Conservation (phyloP, 2,329 filamentous ascomycete species). For the Alternaria sp. region DNA sequence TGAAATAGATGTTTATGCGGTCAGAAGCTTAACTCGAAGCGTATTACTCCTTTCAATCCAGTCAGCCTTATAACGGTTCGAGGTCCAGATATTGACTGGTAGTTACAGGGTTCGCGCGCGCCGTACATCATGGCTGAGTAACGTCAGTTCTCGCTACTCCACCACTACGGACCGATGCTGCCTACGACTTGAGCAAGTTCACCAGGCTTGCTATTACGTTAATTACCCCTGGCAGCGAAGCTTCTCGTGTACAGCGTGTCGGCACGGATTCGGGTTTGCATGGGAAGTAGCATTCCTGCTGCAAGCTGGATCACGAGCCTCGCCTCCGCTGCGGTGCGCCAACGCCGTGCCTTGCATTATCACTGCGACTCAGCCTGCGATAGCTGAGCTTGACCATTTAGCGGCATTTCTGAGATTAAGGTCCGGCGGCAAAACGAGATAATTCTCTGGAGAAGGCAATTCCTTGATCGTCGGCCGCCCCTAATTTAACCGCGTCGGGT, state of each 20-base stretch:
- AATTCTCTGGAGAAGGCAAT: conserved; percentile 24
- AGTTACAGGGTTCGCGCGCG: conserved; percentile 32
- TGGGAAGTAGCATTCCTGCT: conserved; percentile 21
- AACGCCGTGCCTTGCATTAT: conserved; percentile 36
- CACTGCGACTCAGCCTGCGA: conserved; percentile 21
- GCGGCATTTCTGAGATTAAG: conserved; percentile 23
- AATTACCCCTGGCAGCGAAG: background rate
- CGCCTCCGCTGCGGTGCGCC: conserved; percentile 36
- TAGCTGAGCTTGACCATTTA: conserved; percentile 27
- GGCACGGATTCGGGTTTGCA: conserved; percentile 17
- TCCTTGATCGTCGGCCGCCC: conserved; percentile 8
- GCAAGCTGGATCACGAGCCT: conserved; percentile 31
- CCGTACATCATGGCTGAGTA: conserved; percentile 26
- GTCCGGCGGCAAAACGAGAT: conserved; percentile 33
- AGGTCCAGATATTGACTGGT: conserved; percentile 30
- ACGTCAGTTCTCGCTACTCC: conserved; percentile 11
- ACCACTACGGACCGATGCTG: conserved; percentile 16
- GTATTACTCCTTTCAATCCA: conserved; percentile 25
- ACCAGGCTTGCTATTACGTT: background rate
- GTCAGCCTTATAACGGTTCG: conserved; percentile 41
- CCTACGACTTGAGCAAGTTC: conserved; percentile 9
- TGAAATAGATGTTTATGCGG: conserved; percentile 10
- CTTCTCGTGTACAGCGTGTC: conserved; percentile 4
- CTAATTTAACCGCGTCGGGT: conserved; percentile 29
- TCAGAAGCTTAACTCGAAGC: conserved; percentile 21